Evolutionary conservation across 176 grass and related monocot genomes (phyloP).

Genomic region (Chloris gayana): DNA sequence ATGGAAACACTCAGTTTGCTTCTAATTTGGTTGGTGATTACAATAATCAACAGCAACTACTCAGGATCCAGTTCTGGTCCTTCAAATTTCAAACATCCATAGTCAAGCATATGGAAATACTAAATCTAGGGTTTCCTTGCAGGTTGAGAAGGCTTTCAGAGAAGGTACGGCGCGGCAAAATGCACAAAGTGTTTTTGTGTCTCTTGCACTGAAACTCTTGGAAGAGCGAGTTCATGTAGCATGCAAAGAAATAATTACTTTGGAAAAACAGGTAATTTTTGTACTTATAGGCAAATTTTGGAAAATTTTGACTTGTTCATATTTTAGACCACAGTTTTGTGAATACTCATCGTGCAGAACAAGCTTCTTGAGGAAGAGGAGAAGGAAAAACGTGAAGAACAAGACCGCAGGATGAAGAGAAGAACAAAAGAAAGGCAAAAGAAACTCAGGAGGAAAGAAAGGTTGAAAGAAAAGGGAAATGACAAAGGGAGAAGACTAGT

Average conservation of each 20-base stretch:
- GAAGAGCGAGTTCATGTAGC: slow-evolving; percentile 83
- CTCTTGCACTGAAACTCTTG: slow-evolving; percentile 71
- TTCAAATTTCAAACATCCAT: slow-evolving; percentile 11
- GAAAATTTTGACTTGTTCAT: not conserved
- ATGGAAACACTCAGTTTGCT: slow-evolving; percentile 11
- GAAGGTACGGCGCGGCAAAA: slow-evolving; percentile 86
- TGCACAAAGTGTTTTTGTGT: slow-evolving; percentile 83
- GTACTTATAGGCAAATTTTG: slow-evolving; percentile 28
- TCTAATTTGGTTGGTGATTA: slow-evolving; percentile 2
- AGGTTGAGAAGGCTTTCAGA: slow-evolving; percentile 98
- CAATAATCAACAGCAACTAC: not conserved
- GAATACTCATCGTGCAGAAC: slow-evolving; percentile 53
- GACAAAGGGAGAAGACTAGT: slow-evolving; percentile 55
- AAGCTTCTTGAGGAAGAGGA: slow-evolving; percentile 98
- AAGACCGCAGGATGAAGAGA: slow-evolving; percentile 84
- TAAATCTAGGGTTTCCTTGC: slow-evolving; percentile 37
- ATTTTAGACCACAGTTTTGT: slow-evolving; percentile 33
- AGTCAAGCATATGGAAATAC: slow-evolving; percentile 5
- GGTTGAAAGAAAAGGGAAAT: slow-evolving; percentile 83
- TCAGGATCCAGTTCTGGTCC: not conserved
- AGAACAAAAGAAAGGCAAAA: slow-evolving; percentile 92
- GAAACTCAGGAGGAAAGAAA: slow-evolving; percentile 94
- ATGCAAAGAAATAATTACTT: slow-evolving; percentile 96
- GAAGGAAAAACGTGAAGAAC: slow-evolving; percentile 91
- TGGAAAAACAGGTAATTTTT: slow-evolving; percentile 88